A percentile compares a stretch with the other conserved stretches of the same genome.
These are phyloP conservation scores for Fusarium sp. DNA, from an alignment of 2,329 filamentous ascomycete species.

Conservation along the genomic window DNA sequence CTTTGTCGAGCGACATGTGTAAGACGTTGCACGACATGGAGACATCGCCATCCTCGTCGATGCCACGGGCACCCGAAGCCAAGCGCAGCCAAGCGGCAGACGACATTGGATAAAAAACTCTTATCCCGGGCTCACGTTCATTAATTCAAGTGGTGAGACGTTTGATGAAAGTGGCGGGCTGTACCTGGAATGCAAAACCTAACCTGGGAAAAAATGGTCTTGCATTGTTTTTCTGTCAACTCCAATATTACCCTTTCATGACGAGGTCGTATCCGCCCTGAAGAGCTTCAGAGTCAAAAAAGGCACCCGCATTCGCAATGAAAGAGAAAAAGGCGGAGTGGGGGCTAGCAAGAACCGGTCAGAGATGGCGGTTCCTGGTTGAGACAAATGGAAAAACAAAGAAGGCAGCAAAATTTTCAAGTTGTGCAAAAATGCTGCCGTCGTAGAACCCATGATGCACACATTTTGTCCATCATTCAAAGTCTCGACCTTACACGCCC, in stretches of 20 bases:
- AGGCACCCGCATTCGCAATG: not conserved
- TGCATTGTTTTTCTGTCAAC: conserved; percentile 17
- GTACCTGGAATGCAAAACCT: conserved; percentile 26
- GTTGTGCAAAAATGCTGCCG: conserved; percentile 31
- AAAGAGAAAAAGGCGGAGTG: not conserved
- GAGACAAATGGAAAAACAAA: conserved; percentile 1
- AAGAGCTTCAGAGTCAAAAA: conserved; percentile 24
- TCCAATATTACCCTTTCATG: conserved; percentile 23
- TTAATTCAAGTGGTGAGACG: conserved; percentile 25
- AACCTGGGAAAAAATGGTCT: not conserved
- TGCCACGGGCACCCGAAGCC: conserved; percentile 27
- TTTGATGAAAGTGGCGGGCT: conserved; percentile 21
- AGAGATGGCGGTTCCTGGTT: not conserved
- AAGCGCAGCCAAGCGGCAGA: conserved; percentile 25
- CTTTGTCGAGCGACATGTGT: conserved; percentile 20
- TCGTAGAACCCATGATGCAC: conserved; percentile 26
- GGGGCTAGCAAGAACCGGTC: not conserved
- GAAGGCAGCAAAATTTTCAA: not conserved
- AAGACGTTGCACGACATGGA: conserved; percentile 28
- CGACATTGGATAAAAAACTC: not conserved
- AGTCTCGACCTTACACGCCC: not conserved
- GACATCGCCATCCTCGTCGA: conserved; percentile 26
- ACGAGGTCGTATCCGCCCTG: conserved; percentile 16
- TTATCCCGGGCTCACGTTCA: conserved; percentile 1
- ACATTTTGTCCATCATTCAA: not conserved